Base-by-base conservation (phyloP, 139 green algal genomes). In the Yamagishiella unicocca region DNA sequence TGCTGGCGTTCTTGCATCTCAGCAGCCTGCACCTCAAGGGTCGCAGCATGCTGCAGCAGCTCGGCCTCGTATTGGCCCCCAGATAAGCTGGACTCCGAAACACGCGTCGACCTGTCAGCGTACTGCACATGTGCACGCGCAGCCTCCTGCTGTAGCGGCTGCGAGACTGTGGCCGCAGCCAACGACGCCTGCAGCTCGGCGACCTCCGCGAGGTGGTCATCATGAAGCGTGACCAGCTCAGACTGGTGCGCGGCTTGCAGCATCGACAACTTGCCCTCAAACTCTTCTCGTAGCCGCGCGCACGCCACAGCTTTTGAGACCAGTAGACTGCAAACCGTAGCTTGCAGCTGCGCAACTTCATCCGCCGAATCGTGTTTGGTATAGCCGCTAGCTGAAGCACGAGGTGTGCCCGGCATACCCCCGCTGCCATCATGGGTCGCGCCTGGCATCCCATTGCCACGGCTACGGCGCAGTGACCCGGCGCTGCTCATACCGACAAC, bases 311-410 rank as follows among this genome's bases (percentile, higher is more conserved):
- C 35, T 29, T 84, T 84, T 27, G 77, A 84, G 31, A 84, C 58
- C 37, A 84, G 25, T 27, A 84, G 37, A 27, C 55, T 55, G 77
- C 77, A 84, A 25, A 84, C 38, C 22, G 77, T 55, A 3, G 77
- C 55, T 27, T 84, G 77, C 37, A 84, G 55, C 55, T 84, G 54
- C 77, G 24, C 8, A 5, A 84, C 58, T 55, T 84, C 70, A 24
- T 77, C 70, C 0, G n/a, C n/a, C n/a, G n/a, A n/a, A n/a, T n/a
- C n/a, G n/a, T n/a, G n/a, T n/a, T n/a, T n/a, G n/a, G n/a, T n/a
- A n/a, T n/a, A n/a, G n/a, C n/a, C n/a, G n/a, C n/a, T n/a, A n/a
- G n/a, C n/a, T n/a, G n/a, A n/a, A n/a, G n/a, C n/a, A n/a, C n/a
- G n/a, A n/a, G n/a, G n/a, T n/a, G n/a, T n/a, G n/a, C n/a, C n/a